phyloP scores from a whole-genome alignment of 208 protist genomes.

The Leishmania tarentolae region DNA sequence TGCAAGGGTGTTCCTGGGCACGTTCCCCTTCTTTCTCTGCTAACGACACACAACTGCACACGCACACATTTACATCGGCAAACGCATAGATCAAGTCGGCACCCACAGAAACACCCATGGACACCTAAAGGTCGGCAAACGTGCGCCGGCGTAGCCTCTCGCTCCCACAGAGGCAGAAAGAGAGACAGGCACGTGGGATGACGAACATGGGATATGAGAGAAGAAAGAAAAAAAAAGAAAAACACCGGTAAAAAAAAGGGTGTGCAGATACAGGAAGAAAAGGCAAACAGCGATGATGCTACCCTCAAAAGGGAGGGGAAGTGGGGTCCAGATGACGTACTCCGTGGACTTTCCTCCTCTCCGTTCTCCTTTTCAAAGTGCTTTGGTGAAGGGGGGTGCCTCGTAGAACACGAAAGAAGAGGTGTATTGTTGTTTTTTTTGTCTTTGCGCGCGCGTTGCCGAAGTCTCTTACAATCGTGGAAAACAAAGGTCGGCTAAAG shows the following conservation, averaged over 20 bases:
- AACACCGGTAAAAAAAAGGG: no score
- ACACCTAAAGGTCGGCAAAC: not conserved
- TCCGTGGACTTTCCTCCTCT: not conserved
- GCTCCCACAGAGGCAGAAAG: not conserved
- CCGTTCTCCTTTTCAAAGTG: not conserved
- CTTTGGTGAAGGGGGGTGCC: not conserved
- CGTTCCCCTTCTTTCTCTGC: not conserved
- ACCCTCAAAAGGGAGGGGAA: not conserved
- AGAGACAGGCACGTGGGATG: not conserved
- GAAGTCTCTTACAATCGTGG: not conserved
- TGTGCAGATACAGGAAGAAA: not conserved
- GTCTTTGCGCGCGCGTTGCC: not conserved
- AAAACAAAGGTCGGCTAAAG: not conserved
- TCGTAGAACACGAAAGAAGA: not conserved
- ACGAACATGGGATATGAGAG: not conserved
- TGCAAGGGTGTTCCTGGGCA: no score
- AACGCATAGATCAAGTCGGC: not conserved
- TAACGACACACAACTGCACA: not conserved
- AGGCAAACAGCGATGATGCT: not conserved
- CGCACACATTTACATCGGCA: not conserved
- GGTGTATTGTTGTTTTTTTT: not conserved
- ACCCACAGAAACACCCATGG: not conserved
- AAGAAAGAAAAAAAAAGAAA: no score
- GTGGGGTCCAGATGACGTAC: no score
- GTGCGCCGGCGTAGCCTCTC: not conserved